Evolutionary conservation across 345 rosid genomes (phyloP), one percentile per base, ranked within the genome.

Genomic region (Passiflora organensis): DNA sequence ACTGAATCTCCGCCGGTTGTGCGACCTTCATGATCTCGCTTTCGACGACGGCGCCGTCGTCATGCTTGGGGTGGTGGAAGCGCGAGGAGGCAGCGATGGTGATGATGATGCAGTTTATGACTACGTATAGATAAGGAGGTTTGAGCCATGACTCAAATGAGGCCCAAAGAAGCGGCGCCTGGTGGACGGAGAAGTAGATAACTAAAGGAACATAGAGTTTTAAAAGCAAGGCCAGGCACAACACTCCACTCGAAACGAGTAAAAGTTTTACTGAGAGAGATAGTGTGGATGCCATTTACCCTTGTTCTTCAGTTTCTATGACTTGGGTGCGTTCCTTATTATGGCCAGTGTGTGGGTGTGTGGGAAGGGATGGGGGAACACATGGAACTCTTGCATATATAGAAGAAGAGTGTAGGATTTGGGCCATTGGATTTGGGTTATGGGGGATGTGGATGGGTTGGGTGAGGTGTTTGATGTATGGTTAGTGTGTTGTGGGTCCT

Each of bases 101-200:
- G 55, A 79, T 69, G 75, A 85, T 83, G 51, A 88, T 83, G 48
- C 54, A 67, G 52, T 85, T 83, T 60, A 73, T 50, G 52, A 75
- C 6, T 48, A 80, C 24, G 53, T 74, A 83, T 10, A 77, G 72
- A 65, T 75, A 81, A 16, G 81, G 86, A 4, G 91, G 96, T 53
- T 57, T 75, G 28, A 78, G 77, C 89, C 82, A 86, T 1, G 81
- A 57, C 20, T 60, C 17, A 6, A 82, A 21, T 0, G 79, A 81
- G 59, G 62, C 58, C 82, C 78, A 76, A 1, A 76, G 1, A 2
- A 45, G 42, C 1, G 84, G 83, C 54, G 74, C 64, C 21, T 58
- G 69, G 6, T 78, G 53, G 2, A 55, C 34, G 4, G 78, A 70
- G 63, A 81, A 48, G 19, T 72, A 73, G 4, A 66, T 6, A 12